phyloP scores from a whole-genome alignment of 2,329 filamentous ascomycete genomes.

The Cercospora berteroae region DNA sequence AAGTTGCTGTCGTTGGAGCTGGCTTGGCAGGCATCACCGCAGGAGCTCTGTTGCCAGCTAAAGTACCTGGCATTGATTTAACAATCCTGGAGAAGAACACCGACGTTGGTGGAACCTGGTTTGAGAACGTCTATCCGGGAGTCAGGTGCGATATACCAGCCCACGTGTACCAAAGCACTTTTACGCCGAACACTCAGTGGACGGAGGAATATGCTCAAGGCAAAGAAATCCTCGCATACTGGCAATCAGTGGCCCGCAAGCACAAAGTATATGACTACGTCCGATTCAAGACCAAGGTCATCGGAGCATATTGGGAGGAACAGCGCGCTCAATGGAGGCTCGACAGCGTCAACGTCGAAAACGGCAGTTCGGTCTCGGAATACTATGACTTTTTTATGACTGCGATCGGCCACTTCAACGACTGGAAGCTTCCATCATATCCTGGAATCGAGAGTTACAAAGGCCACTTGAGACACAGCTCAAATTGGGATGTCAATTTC shows the following conservation, averaged over 20 bases:
- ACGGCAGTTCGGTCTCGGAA: slow-evolving; percentile 34
- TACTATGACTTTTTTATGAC: slow-evolving; percentile 62
- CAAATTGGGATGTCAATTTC: slow-evolving; percentile 38
- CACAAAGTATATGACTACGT: slow-evolving; percentile 62
- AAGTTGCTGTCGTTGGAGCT: slow-evolving; percentile 61
- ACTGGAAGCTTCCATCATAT: slow-evolving; percentile 62
- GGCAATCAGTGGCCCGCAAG: slow-evolving; percentile 61
- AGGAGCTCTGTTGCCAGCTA: slow-evolving; percentile 64
- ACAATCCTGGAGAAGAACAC: slow-evolving; percentile 67
- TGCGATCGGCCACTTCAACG: slow-evolving; percentile 65
- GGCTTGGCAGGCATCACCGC: slow-evolving; percentile 63
- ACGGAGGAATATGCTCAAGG: slow-evolving; percentile 66
- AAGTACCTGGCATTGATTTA: slow-evolving; percentile 65
- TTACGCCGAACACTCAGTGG: slow-evolving; percentile 68
- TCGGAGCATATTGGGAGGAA: slow-evolving; percentile 57
- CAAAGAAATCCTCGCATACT: slow-evolving; percentile 64
- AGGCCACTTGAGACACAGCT: slow-evolving; percentile 42
- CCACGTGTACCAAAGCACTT: slow-evolving; percentile 68
- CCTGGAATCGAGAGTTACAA: slow-evolving; percentile 39
- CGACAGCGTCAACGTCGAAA: slow-evolving; percentile 47
- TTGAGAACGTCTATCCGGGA: slow-evolving; percentile 35
- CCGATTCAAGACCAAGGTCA: slow-evolving; percentile 56
- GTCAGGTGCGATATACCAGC: slow-evolving; percentile 64
- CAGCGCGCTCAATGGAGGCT: slow-evolving; percentile 56
- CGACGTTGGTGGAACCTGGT: slow-evolving; percentile 56